A percentile compares a stretch with the other conserved stretches of the same genome.
phyloP scores from a whole-genome alignment of 306 rosid species.

The Prunus mira region DNA sequence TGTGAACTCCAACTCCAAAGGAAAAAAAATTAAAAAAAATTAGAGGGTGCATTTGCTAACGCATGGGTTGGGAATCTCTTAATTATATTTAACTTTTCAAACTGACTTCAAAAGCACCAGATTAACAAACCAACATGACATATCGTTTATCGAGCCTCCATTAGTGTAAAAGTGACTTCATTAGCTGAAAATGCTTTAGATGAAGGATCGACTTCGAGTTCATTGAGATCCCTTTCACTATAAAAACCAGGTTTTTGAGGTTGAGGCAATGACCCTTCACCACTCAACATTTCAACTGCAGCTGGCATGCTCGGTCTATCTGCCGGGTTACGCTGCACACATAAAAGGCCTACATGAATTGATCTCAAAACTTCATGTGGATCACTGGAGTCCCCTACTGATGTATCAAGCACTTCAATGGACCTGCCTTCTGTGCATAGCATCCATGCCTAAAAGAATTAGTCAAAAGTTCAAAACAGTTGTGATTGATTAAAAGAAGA shows the following conservation, averaged over 20 bases:
- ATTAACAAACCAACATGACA: background rate
- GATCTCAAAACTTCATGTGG: too few relatives aligned
- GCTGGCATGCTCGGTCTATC: too few relatives aligned
- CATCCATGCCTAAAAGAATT: slow-evolving; percentile 14
- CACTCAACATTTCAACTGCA: too few relatives aligned
- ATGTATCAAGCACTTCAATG: slow-evolving; percentile 18
- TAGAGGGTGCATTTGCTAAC: too few relatives aligned
- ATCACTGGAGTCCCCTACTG: background rate
- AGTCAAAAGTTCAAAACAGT: background rate
- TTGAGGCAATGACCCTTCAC: too few relatives aligned
- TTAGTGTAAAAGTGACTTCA: background rate
- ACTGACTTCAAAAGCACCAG: background rate
- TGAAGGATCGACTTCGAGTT: background rate
- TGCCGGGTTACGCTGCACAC: too few relatives aligned
- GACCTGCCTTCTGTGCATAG: slow-evolving; percentile 22
- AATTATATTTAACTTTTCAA: too few relatives aligned
- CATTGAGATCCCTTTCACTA: background rate
- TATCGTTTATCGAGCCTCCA: background rate
- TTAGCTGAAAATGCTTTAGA: background rate
- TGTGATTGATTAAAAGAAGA: background rate
- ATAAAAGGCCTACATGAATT: too few relatives aligned
- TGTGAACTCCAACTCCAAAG: too few relatives aligned
- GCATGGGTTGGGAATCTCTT: too few relatives aligned
- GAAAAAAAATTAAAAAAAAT: too few relatives aligned
- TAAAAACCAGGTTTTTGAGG: too few relatives aligned